A percentile compares a stretch with the other conserved stretches of the same genome.
These are phyloP conservation scores for Stagonosporopsis tanaceti DNA, from an alignment of 2,329 filamentous ascomycete species.

Conservation along the genomic window DNA sequence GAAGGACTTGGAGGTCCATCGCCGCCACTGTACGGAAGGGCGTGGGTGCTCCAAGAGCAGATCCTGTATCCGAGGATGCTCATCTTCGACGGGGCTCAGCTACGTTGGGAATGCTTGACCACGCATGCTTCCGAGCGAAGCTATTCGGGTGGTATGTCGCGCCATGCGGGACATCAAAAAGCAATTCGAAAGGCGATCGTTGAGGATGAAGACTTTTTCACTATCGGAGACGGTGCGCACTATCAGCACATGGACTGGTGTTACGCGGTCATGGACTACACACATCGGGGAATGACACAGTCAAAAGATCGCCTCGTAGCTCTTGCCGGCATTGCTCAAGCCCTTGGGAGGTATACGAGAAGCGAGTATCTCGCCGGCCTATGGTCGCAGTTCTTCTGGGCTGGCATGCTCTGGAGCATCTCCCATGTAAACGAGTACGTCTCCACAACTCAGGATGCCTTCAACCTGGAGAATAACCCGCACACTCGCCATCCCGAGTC, in stretches of 20 bases:
- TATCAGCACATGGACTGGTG: background rate
- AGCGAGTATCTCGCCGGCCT: background rate
- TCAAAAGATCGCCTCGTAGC: background rate
- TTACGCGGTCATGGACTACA: constrained; percentile 3
- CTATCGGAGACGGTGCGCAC: background rate
- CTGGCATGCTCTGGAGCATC: background rate
- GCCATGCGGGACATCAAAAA: constrained; percentile 19
- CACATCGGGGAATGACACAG: constrained; percentile 4
- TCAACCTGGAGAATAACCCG: background rate
- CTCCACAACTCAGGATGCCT: background rate
- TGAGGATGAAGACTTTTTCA: constrained; percentile 18
- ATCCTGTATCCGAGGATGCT: constrained; percentile 30
- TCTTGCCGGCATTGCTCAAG: constrained; percentile 3
- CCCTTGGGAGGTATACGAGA: background rate
- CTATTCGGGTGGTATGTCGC: constrained; percentile 4
- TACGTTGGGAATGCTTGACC: constrained; percentile 35
- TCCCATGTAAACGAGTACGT: background rate
- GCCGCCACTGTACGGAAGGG: constrained; percentile 29
- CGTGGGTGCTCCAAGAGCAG: constrained; percentile 39
- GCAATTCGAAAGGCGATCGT: constrained; percentile 22
- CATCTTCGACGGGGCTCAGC: constrained; percentile 27
- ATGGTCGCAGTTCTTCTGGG: background rate
- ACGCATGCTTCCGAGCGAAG: constrained; percentile 27
- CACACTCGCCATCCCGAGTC: background rate
- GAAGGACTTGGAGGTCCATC: constrained; percentile 19